Base-by-base conservation (phyloP, 768 basidiomycete species). In the Kwoniella dejecticola region DNA sequence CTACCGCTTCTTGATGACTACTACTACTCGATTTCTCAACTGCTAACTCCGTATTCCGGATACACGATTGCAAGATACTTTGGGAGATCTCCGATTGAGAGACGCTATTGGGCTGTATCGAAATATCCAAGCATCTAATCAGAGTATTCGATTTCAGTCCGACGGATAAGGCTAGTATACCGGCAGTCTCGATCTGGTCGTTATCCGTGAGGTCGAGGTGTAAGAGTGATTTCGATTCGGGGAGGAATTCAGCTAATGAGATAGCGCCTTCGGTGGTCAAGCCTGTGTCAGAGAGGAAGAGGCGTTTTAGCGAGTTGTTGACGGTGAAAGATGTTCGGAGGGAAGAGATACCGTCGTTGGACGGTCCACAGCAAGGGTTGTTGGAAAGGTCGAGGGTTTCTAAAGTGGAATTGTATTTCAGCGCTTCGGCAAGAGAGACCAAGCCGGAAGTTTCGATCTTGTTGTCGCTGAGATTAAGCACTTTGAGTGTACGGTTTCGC, bases 351-450 rank as follows among this genome's bases (percentile, higher is more conserved):
- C 95, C 95, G 77, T 97, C 95, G 2, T 93, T 79, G 12, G 83
- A 83, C 1, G 91, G 91, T 0, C 92, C 92, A 63, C 88, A 90
- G 71, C 95, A 97, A 0, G 94, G 94, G 74, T 98, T 99, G 70
- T 88, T 87, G 74, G 87, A 89, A 50, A 99, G 78, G 77, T 99
- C 96, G 1, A 99, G 84, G 0, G 94, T 98, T 78, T 99, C 96
- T 21, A 99, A 81, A 53, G 87, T 86, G 1, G 89, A 85, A 72
- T 99, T 99, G 74, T 95, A 96, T 87, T 96, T 97, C 89, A 99
- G 78, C 0, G 93, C 89, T 78, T 99, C 95, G 0, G 92, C 93
- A 13, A 99, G 83, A 0, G 83, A 81, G 1, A 88, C 85, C 10
- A 99, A 81, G 54, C 91, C 90, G 8, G 83, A 81, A 0, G 89